These are phyloP conservation scores for Rosa rugosa DNA, from an alignment of 306 rosid species.

Conservation along the genomic window DNA sequence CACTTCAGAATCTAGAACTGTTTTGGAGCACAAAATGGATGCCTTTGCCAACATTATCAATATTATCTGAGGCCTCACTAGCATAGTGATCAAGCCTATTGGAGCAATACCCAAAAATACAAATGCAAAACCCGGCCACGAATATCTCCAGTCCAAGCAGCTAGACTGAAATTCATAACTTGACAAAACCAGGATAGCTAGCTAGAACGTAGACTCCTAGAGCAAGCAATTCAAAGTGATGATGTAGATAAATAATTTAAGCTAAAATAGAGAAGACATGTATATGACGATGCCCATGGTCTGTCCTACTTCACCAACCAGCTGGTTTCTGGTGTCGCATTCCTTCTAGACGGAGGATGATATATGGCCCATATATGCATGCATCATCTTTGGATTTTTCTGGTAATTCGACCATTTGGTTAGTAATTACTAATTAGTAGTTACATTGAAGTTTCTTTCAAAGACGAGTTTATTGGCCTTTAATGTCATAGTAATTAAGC, in stretches of 20 bases:
- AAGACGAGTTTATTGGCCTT: background rate
- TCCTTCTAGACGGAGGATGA: slow-evolving; percentile 2
- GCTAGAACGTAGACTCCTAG: background rate
- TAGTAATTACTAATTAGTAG: background rate
- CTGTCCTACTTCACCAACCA: slow-evolving; percentile 2
- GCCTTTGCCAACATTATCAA: background rate
- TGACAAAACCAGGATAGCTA: background rate
- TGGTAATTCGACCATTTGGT: background rate
- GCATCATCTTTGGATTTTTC: background rate
- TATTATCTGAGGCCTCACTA: background rate
- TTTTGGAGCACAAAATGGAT: background rate
- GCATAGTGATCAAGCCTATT: background rate
- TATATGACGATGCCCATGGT: background rate
- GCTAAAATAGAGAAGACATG: too few species aligned
- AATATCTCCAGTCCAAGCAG: background rate
- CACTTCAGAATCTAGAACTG: background rate
- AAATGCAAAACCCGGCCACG: background rate
- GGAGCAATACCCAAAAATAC: slow-evolving; percentile 1
- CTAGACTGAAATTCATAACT: background rate
- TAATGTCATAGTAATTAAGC: background rate
- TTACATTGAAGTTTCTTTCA: too few species aligned
- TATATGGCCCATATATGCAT: background rate
- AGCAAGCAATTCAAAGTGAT: background rate
- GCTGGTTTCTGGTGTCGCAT: background rate
- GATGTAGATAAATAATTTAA: background rate